Base-by-base conservation (phyloP, 768 basidiomycete species). In the Cyathus striatus region DNA sequence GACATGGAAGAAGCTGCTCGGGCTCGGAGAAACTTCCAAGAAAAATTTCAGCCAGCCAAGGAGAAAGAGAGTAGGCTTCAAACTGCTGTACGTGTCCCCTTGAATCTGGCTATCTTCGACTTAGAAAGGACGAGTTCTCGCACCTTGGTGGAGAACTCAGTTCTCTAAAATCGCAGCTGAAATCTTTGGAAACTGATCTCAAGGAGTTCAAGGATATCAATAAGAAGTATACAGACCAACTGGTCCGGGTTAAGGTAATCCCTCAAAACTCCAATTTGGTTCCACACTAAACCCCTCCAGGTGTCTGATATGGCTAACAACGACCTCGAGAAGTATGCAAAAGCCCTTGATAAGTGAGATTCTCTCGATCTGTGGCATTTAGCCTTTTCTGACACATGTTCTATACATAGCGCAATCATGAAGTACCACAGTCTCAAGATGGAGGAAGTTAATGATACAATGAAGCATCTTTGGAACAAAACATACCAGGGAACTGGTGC, bases 391-490 rank as follows among this genome's bases (percentile, higher is more conserved):
- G 16, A 38, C 46, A 64, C 18, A 48, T 24, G 32, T 30, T 36
- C 41, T 17, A n/a, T n/a, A n/a, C n/a, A n/a, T 45, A 97, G 95
- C 51, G 96, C 94, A 32, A 98, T 99, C 61, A 96, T 99, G 90
- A 91, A 90, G 63, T 99, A 97, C 56, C 96, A 99, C 57, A 70
- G 83, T 12, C 73, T 96, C 53, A 99, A 99, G 67, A 96, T 98
- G 96, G 91, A 94, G 62, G 96, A 99, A 70, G 93, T 99, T 54
- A 99, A 99, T 56, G 93, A 96, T 55, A 94, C 86, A 12, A 95
- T 98, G 81, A 86, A 86, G 38, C 91, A 96, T 56, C 62, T 98
- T 3, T 99, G 96, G 96, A 95, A 92, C 60, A 95, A 92, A 67
- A 98, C 94, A 0, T 99, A 99, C 64, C 95, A 98, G 61, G 95